Percentiles rank a stretch among this genome's conserved stretches.
Evolutionary conservation across 2,329 filamentous ascomycete species (phyloP).

Genomic region (Cladosporium sphaerospermum): DNA sequence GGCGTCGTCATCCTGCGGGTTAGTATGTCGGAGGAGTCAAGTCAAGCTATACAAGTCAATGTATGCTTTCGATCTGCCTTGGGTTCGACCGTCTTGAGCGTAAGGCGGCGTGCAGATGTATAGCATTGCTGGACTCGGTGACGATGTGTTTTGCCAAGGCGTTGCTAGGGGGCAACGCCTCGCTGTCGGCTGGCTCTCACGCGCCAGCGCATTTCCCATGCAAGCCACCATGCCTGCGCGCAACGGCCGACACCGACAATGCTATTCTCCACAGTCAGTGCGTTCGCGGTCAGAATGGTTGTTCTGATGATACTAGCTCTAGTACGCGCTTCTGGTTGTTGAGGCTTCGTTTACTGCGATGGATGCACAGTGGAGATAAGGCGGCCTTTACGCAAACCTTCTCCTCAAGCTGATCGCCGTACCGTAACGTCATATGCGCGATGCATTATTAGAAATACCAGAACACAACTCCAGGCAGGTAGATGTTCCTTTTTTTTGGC

Average conservation of each 20-base stretch:
- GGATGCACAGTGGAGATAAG: neutral
- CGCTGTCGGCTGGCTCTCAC: neutral
- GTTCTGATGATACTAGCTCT: neutral
- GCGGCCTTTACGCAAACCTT: neutral
- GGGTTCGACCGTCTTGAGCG: neutral
- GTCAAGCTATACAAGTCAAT: slow-evolving; percentile 10
- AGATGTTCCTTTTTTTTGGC: neutral
- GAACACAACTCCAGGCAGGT: neutral
- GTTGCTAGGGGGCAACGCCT: neutral
- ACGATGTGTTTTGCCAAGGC: neutral
- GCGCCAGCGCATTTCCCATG: neutral
- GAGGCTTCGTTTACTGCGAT: neutral
- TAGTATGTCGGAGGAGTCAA: neutral
- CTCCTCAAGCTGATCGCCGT: neutral
- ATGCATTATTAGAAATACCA: neutral
- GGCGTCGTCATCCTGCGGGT: slow-evolving; percentile 2
- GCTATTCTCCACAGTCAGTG: no score
- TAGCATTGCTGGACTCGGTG: neutral
- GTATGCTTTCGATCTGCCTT: slow-evolving; percentile 5
- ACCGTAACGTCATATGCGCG: neutral
- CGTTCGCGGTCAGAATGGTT: no score
- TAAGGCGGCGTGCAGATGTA: neutral
- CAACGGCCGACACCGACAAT: neutral
- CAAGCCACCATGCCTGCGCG: neutral
- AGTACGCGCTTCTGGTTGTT: neutral